Evolutionary conservation across 1,139 yeast species (phyloP), one percentile per base, ranked within the genome.

Genomic region (Kurtzmaniella quercitrusa): DNA sequence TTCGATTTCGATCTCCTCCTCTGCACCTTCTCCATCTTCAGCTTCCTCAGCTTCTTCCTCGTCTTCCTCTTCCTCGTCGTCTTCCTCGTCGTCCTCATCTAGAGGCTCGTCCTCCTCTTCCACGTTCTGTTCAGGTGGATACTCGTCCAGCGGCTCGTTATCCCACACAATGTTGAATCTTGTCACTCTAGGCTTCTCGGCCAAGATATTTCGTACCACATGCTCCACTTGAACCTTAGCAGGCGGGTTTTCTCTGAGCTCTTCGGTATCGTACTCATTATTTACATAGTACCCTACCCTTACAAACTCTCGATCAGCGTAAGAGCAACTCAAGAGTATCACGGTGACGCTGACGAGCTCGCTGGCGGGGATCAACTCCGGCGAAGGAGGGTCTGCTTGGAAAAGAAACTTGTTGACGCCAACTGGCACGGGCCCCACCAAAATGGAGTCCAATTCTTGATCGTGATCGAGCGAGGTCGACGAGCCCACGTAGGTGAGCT

Each of bases 371-470:
- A 93, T 93, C 51, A 91, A 68, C 53, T 93, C 98, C 0, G 97
- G 95, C 2, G 93, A 82, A 1, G 98, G 98, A 0, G 99, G 96
- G 57, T 93, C 98, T 0, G 98, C 98, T 29, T 88, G 82, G 61
- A 93, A 87, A 15, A 91, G 75, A 56, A 93, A 94, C 64, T 93
- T 91, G 60, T 93, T 93, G 43, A 93, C 82, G 1, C 99, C 99
- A 3, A 93, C 95, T 0, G 98, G 99, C 3, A 93, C 96, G 0
- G 98, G 99, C 0, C 99, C 98, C 3, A 93, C 99, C 21, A 94
- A 70, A 39, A 94, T 82, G 2, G 97, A 89, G 59, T 93, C 99
- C 45, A 93, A 71, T 60, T 91, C 98, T 65, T 94, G 98, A 63
- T 93, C 99, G 56, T 93, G 97, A 54, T 93, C 97, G 47, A 89